A percentile compares a stretch with the other conserved stretches of the same genome.
Conservation (phyloP, 78 protist genomes). For the Emiliania huxleyi region DNA sequence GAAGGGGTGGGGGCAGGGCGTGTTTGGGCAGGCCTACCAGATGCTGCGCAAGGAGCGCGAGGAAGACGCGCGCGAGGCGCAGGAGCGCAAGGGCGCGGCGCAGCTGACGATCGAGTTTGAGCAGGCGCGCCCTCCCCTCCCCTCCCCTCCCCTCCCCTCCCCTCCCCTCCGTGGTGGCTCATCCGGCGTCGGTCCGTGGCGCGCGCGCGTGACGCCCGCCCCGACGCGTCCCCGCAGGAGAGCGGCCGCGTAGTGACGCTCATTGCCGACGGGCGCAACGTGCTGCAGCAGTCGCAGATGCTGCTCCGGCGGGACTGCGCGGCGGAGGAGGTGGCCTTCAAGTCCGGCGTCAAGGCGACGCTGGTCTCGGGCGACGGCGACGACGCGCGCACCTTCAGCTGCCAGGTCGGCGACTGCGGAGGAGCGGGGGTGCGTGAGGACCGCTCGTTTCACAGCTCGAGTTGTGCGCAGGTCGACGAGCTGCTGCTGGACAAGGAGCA, state of each 20-base stretch:
- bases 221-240: too few species aligned
- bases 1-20: slow-evolving; percentile 14
- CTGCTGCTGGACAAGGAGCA: not conserved
- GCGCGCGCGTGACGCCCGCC: too few species aligned
- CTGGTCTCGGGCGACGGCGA: not conserved
- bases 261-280: not conserved
- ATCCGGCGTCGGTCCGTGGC: too few species aligned
- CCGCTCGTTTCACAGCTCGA: too few species aligned
- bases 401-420: too few species aligned
- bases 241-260: not conserved
- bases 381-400: not conserved
- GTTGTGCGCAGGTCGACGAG: too few species aligned
- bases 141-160: too few species aligned
- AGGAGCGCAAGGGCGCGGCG: not conserved
- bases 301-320: not conserved
- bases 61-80: not conserved
- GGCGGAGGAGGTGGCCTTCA: not conserved
- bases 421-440: too few species aligned
- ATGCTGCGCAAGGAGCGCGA: not conserved
- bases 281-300: not conserved
- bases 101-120: not conserved
- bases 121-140: too few species aligned
- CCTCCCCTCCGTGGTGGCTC: too few species aligned
- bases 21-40: not conserved
- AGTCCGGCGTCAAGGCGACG: not conserved